Base-by-base conservation (phyloP, 441 rosid genomes). In the Geranium incanum region DNA sequence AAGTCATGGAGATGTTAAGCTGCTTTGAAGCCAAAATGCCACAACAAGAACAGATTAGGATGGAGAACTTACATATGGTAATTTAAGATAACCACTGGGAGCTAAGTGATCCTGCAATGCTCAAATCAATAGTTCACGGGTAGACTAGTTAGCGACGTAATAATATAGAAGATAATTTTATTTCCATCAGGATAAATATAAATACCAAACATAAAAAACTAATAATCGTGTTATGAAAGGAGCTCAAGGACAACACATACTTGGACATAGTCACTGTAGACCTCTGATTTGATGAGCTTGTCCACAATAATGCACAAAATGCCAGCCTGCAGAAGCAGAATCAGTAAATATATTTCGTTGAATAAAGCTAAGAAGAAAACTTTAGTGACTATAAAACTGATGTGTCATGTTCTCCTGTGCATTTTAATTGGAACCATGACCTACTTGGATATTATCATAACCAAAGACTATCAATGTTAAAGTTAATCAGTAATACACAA, bases 51-150 rank as follows among this genome's bases (percentile, higher is more conserved):
- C 4, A 36, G 36, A 66, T 36, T 18, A 41, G 28, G 13, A 15
- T 4, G 33, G 12, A 60, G 36, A 43, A 83, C 93, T 90, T 80
- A 88, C 93, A 70, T 84, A 82, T 9, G 96, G 96, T 38, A 90
- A 74, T 76, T 86, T 90, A 38, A 88, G 87, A 84, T 88, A 90
- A 75, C 93, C 93, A 66, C 91, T 86, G 5, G 93, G 93, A 73
- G 96, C 93, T 84, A 90, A 76, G 80, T 88, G 93, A 73, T 84
- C 84, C 93, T 86, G 85, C 84, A 76, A 71, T 76, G 78, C 38
- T 76, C 72, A 71, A 69, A 64, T 64, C 70, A 70, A 67, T 45
- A 19, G 11, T 39, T 60, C 55, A 66, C 43, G 64, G 37, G 38
- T 57, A 66, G 48, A 57, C 45, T 41, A 69, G 37, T 59, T 36